Evolutionary conservation across 1,284 basidiomycete species (phyloP), one percentile per base, ranked within the genome.

Genomic region (Trametes pubescens): DNA sequence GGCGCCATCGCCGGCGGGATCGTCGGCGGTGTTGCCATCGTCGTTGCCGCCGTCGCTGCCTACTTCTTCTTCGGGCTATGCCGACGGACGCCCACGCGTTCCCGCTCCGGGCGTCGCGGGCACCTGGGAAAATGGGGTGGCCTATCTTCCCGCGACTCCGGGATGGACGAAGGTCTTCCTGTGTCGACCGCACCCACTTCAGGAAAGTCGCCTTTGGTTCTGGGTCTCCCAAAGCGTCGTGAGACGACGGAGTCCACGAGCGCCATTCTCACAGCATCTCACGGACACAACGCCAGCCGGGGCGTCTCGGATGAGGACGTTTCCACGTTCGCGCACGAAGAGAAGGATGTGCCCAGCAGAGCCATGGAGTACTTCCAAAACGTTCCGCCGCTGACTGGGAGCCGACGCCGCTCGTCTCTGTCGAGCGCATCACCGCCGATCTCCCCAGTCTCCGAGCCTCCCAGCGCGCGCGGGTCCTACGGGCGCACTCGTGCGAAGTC

Each of bases 61-160:
- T 60, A 77, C 51, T 61, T 75, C 57, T 69, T 67, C 57, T 70
- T 76, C 54, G 69, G 73, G 46, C 57, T 72, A 49, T 71, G 72
- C 51, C 68, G 66, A 22, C 69, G 68, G 40, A 57, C 49, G 16
- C 69, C 66, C 51, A 57, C 66, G 14, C 66, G 63, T 8, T 65
- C 67, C 24, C 68, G 64, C 16, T 44, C 59, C 53, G 66, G 61
- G 7, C 59, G 56, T 29, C 38, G 26, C n/a, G 59, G 54, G 11
- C 51, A 57, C 0, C 46, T 65, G 34, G 70, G 69, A 37, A 70
- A 64, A n/a, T 74, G 71, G 71, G 68, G 66, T 16, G 73, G 73
- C 4, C 67, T 74, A 10, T 73, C 71, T n/a, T 74, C 72, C 16
- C 64, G 68, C 34, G 71, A 73, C 21, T 69, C 68, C n/a, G 64